A percentile compares a stretch with the other conserved stretches of the same genome.
phyloP scores from a whole-genome alignment of 306 rosid genomes.

The Malus fusca region DNA sequence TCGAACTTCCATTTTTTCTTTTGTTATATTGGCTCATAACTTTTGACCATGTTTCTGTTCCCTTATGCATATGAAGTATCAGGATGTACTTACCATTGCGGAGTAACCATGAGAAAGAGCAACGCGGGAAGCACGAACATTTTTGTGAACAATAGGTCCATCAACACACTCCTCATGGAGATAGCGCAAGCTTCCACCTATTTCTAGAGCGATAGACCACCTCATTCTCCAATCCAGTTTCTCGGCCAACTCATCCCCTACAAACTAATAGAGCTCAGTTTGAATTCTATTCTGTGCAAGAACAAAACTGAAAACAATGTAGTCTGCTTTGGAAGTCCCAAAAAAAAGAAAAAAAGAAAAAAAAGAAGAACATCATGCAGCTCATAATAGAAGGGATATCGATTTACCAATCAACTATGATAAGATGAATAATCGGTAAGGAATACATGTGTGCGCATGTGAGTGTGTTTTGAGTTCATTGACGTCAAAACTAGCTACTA shows the following conservation, averaged over 20 bases:
- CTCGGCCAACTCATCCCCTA: slow-evolving; percentile 17
- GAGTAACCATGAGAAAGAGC: slow-evolving; percentile 12
- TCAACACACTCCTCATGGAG: slow-evolving; percentile 31
- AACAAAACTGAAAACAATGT: background rate
- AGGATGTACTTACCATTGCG: slow-evolving; percentile 12
- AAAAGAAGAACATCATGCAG: background rate
- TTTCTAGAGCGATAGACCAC: slow-evolving; percentile 21
- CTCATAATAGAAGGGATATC: background rate
- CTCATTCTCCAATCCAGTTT: slow-evolving; percentile 23
- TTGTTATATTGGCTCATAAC: background rate
- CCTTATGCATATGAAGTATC: background rate
- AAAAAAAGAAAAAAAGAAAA: background rate
- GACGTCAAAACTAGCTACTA: background rate
- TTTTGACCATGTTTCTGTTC: background rate
- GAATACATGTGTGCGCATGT: no score
- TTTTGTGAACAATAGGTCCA: slow-evolving; percentile 18
- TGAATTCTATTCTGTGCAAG: background rate
- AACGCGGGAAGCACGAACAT: background rate
- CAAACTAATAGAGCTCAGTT: background rate
- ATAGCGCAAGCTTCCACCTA: slow-evolving; percentile 23
- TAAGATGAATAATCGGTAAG: background rate
- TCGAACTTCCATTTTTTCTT: background rate
- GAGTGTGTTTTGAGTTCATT: background rate
- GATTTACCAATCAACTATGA: background rate
- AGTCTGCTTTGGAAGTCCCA: background rate